Base-by-base conservation (phyloP, 306 rosid genomes). In the Luffa aegyptiaca region DNA sequence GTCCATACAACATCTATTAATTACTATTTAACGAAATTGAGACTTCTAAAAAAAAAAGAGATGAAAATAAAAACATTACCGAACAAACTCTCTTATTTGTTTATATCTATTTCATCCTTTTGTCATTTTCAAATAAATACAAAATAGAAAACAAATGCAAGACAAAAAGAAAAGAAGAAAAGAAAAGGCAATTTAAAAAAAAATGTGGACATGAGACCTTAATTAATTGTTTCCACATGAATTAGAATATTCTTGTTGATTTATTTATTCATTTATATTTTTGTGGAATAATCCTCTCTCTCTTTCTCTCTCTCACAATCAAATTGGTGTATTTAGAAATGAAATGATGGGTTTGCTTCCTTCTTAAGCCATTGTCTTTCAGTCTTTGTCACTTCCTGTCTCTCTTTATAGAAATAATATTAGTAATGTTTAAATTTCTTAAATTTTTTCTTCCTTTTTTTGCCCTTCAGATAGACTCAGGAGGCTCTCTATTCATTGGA, bases 351-450 rank as follows among this genome's bases (percentile, higher is more conserved):
- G 84, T 66, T 89, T 91, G 93, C 92, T 93, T 91, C 93, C 88
- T 85, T 85, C 93, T 88, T 87, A 89, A 88, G 96, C 93, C 92
- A 93, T 80, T 88, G 83, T 85, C 80, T 63, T 45, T 78, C 84
- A 21, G 70, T 85, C 77, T 59, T n/a, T 13, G 20, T 83, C 86
- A 39, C 81, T 80, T 86, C 82, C 68, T 64, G 85, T 77, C 84
- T 87, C 74, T 36, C 92, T 86, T 80, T 82, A 84, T 88, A 8
- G 2, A 37, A 66, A 66, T 39, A 66, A 66, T 39, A 39, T 66
- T 39, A 37, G 10, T 65, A 37, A 65, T 65, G 48, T 65, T 65
- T 65, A 65, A 65, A 37, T 33, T 26, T 35, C 3, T 11, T 13
- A 10, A 51, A 21, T 58, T 58, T 26, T 21, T 6, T 58, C 13